Conservation (phyloP, 148 eudicot genomes). For the Camellia lanceoleosa region DNA sequence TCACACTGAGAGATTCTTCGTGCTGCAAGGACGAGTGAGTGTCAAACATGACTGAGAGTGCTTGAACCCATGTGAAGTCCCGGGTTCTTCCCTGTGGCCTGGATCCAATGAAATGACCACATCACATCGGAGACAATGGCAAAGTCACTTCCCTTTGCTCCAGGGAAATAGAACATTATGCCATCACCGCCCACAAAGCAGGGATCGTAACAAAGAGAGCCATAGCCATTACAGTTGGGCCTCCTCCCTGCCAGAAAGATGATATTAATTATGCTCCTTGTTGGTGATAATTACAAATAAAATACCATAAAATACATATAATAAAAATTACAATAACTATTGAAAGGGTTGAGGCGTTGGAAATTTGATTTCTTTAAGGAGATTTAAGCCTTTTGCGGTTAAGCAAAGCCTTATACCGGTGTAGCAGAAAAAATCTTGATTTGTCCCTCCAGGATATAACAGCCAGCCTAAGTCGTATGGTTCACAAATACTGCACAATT, state of each 20-base stretch:
- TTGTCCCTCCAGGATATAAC: too few species aligned
- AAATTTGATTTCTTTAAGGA: too few species aligned
- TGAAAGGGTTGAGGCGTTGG: too few species aligned
- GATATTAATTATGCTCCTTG: background rate
- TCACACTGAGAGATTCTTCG: slow-evolving; percentile 36
- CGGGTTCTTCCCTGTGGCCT: slow-evolving; percentile 37
- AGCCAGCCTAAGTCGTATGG: too few species aligned
- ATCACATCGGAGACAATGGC: slow-evolving; percentile 37
- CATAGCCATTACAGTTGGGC: slow-evolving; percentile 33
- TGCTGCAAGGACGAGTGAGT: slow-evolving; percentile 40
- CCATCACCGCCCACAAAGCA: slow-evolving; percentile 48
- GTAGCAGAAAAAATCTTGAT: too few species aligned
- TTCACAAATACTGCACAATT: too few species aligned
- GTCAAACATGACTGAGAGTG: slow-evolving; percentile 42
- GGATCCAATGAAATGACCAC: slow-evolving; percentile 41
- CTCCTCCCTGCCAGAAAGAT: slow-evolving; percentile 27
- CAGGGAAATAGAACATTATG: slow-evolving; percentile 47
- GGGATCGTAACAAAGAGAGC: slow-evolving; percentile 43
- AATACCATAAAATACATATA: background rate
- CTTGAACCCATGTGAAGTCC: slow-evolving; percentile 50
- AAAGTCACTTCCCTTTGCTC: slow-evolving; percentile 33
- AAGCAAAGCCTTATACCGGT: too few species aligned
- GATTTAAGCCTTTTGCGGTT: too few species aligned
- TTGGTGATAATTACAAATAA: background rate
- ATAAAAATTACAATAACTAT: too few species aligned